A percentile compares a stretch with the other conserved stretches of the same genome.
Conservation (phyloP, 805 yeast genomes). For the Wilhelminamyces savonicus region DNA sequence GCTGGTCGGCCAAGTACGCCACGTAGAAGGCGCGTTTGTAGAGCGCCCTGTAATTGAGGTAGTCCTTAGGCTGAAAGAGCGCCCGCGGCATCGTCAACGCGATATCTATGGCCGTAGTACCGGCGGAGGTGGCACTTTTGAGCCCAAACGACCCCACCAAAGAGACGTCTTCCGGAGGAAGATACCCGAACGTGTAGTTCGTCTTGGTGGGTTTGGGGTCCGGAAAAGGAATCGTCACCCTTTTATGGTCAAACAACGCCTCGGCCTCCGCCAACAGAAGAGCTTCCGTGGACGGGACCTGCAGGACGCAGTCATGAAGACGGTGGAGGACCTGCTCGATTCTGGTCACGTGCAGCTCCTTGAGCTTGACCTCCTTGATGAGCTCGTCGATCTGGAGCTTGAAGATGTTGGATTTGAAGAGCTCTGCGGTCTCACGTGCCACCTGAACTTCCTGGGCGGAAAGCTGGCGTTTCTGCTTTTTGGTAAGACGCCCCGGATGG, state of each 20-base stretch:
- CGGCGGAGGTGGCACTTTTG: conserved; percentile 60
- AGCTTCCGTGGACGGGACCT: conserved; percentile 47
- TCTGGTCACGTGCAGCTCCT: conserved; percentile 56
- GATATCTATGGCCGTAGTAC: conserved; percentile 71
- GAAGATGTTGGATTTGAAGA: conserved; percentile 92
- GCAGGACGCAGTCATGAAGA: conserved; percentile 60
- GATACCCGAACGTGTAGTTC: conserved; percentile 65
- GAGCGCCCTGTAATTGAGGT: conserved; percentile 79
- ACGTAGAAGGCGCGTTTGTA: conserved; percentile 86
- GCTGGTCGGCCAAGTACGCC: conserved; percentile 66
- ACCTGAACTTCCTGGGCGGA: conserved; percentile 82
- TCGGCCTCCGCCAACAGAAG: conserved; percentile 57
- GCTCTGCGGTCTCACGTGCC: conserved; percentile 89
- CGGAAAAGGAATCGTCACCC: conserved; percentile 72
- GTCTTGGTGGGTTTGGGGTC: conserved; percentile 79
- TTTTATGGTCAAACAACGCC: conserved; percentile 41
- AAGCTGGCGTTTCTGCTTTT: conserved; percentile 33
- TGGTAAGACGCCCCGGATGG: conserved; percentile 16
- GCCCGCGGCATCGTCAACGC: conserved; percentile 74
- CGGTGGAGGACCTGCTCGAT: conserved; percentile 74
- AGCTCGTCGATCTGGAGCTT: conserved; percentile 92
- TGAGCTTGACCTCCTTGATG: conserved; percentile 69
- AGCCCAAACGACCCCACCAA: conserved; percentile 87
- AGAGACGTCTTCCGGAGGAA: conserved; percentile 66
- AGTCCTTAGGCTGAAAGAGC: conserved; percentile 80